phyloP scores from a whole-genome alignment of 192 early-diverging fungal species.

The Entomortierella parvispora region DNA sequence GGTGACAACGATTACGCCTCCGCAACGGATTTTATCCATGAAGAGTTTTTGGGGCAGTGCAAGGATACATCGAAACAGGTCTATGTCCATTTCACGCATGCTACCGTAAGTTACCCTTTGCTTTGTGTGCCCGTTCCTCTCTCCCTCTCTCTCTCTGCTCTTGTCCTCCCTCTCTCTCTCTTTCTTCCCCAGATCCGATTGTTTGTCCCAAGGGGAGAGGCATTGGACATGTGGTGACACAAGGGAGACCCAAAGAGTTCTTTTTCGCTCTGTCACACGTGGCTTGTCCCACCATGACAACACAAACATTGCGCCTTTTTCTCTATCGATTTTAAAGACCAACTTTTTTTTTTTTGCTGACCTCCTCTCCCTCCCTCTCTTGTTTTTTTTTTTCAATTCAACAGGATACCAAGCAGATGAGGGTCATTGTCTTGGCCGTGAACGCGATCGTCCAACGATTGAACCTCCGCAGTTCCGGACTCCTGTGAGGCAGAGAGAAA shows the following conservation, averaged over 20 bases:
- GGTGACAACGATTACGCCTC: conserved; percentile 58
- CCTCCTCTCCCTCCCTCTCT: background rate
- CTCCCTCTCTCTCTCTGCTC: background rate
- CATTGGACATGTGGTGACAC: conserved; percentile 37
- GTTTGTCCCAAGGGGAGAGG: background rate
- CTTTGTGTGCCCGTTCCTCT: background rate
- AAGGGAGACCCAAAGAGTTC: background rate
- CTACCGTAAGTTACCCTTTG: conserved; percentile 53
- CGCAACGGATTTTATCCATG: conserved; percentile 53
- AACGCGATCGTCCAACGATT: conserved; percentile 59
- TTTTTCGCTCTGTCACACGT: conserved; percentile 18
- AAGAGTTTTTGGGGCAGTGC: conserved; percentile 53
- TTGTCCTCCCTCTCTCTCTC: conserved; percentile 5
- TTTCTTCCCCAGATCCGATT: background rate
- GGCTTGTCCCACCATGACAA: conserved; percentile 39
- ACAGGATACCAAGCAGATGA: conserved; percentile 64
- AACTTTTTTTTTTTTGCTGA: conserved; percentile 7
- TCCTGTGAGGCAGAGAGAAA: conserved; percentile 37
- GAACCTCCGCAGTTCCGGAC: conserved; percentile 56
- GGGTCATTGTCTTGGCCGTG: conserved; percentile 58
- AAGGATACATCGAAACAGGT: conserved; percentile 58
- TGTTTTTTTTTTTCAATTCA: background rate
- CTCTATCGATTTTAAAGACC: background rate
- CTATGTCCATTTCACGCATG: conserved; percentile 62
- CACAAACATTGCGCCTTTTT: background rate